Evolutionary conservation across 202 grass and related monocot genomes (phyloP).

Genomic region (Dendrocalamus latiflorus): DNA sequence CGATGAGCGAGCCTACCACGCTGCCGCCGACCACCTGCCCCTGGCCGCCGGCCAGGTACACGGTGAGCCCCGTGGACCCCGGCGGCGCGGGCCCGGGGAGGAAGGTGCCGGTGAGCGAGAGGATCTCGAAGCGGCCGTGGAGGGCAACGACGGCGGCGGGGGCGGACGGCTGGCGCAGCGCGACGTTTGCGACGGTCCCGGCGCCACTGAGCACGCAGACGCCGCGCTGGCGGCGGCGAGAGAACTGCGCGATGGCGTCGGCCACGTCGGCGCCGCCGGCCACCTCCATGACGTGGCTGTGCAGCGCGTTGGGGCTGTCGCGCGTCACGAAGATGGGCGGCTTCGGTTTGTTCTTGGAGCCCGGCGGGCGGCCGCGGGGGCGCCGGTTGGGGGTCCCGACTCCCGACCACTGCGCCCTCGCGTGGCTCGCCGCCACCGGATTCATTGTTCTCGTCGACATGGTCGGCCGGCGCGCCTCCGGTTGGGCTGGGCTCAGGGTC

Average conservation of each 20-base stretch:
- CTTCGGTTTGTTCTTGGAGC: neutral
- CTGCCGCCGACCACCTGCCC: constrained; percentile 88
- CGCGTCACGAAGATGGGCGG: no score
- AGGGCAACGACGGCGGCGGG: constrained; percentile 72
- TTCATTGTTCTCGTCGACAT: constrained; percentile 49
- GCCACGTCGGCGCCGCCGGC: constrained; percentile 81
- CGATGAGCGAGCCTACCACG: constrained; percentile 70
- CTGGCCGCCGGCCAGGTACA: constrained; percentile 81
- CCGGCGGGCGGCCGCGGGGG: constrained; percentile 78
- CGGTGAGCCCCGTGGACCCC: constrained; percentile 88
- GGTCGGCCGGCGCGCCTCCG: constrained; percentile 2
- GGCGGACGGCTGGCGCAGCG: constrained; percentile 78
- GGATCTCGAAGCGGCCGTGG: constrained; percentile 91
- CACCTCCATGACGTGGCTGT: constrained; percentile 80
- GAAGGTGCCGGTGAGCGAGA: constrained; percentile 92
- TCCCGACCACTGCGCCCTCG: constrained; percentile 58
- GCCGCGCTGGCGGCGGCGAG: constrained; percentile 80
- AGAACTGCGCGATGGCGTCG: constrained; percentile 84
- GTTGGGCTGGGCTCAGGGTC: constrained; percentile 31
- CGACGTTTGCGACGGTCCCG: constrained; percentile 83
- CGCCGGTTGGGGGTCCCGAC: constrained; percentile 54
- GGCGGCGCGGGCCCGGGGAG: constrained; percentile 79
- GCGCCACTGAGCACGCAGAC: constrained; percentile 92
- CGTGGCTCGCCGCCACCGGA: constrained; percentile 51
- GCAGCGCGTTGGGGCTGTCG: no score